Base-by-base conservation (phyloP, 2,329 filamentous ascomycete species). In the Fusarium sp. region DNA sequence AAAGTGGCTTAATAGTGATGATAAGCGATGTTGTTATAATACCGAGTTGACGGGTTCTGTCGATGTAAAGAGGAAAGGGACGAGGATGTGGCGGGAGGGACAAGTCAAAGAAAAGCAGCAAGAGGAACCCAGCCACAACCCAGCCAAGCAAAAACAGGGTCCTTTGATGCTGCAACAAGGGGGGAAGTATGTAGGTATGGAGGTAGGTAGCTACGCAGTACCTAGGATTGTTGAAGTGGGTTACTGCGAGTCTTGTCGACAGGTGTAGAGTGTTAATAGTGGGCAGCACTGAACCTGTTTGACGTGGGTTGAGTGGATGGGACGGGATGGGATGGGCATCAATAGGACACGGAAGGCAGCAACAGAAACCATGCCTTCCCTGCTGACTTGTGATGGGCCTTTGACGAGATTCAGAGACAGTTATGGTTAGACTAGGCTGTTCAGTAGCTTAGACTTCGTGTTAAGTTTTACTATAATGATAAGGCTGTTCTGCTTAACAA, bases 241-340 rank as follows among this genome's bases (percentile, higher is more conserved):
- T 58, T 64, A 46, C 18, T 37, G 33, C 38, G 13, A 57, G 54
- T 57, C 54, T 57, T 56, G 61, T 35, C 42, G 58, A 54, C 40
- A 66, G 35, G 52, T 46, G 44, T 38, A 52, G 54, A 64, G 50
- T 58, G 64, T 44, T 37, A 21, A 35, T 61, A 64, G 56, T 63
- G 59, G 59, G 54, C 53, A 30, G 56, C 52, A 25, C 56, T 44
- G 53, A 67, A 61, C 54, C 35, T 71, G 61, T 68, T 64, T 44
- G 50, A 46, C 46, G 30, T 67, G 67, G 65, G 52, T 30, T 67
- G 44, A 56, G 52, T 64, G 71, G 54, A 52, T 71, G 58, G 69
- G 23, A 73, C 64, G 71, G 71, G 50, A 49, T 71, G 63, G 71
- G n/a, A 74, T 72, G 72, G 72, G 72, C 72, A 74, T 75, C 72